Base-by-base conservation (phyloP, 2,329 filamentous ascomycete species). In the Trichoderma guizhouense region DNA sequence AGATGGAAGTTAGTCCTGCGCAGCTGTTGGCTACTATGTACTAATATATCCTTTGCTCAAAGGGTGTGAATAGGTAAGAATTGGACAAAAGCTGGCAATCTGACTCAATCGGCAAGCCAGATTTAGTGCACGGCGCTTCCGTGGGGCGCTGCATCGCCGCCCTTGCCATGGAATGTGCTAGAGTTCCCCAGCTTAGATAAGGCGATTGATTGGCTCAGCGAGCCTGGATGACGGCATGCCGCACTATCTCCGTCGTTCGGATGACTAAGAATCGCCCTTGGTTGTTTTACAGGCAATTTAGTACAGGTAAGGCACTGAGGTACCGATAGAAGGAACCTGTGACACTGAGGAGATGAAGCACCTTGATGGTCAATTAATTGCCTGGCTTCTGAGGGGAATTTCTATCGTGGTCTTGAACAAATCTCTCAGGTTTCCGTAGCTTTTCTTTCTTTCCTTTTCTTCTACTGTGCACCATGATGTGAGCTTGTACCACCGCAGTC, bases 91-190 rank as follows among this genome's bases (percentile, higher is more conserved):
- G 43, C 57, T 32, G 62, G 55, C 65, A 69, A 74, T 76, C 76
- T 82, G 80, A 82, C 76, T 82, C 81, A 82, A 81, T 78, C 80
- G 81, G 81, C 80, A 76, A 75, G 74, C 74, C 68, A 71, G 73
- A 75, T 73, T 75, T 75, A 75, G 73, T 76, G 73, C 62, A 72
- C 53, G 69, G 67, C 64, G 57, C 67, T 58, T 69, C 67, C 43
- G 73, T 74, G 73, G 74, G 69, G 64, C 72, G 30, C 73, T 57
- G 71, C 67, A 72, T 70, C 67, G 66, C 71, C 60, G 66, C 63
- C 36, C 18, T 58, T 66, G 64, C 71, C 67, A 71, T 79, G 75
- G 78, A 79, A 79, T 74, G 77, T 79, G 76, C 78, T 79, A 78
- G 78, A 78, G 67, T 68, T 28, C 71, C 74, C 69, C 72, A 57